Conservation (phyloP, 441 rosid genomes). For the Flueggea neowawraea region DNA sequence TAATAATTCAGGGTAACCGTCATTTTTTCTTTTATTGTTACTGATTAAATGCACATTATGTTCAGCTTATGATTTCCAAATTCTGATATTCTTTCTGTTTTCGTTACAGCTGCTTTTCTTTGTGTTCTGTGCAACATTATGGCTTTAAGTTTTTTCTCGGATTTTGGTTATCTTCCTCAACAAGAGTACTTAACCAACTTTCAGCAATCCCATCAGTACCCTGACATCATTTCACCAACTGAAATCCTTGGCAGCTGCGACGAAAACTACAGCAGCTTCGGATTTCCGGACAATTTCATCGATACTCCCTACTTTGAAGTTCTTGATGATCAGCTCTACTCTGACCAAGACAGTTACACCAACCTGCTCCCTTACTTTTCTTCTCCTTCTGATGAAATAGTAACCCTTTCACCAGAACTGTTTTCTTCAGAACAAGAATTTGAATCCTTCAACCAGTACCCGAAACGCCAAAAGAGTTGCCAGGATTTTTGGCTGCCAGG, state of each 20-base stretch:
- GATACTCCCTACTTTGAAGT: slow-evolving; percentile 12
- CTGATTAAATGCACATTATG: background rate
- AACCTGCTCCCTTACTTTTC: slow-evolving; percentile 30
- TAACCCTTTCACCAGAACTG: slow-evolving; percentile 26
- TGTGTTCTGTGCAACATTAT: slow-evolving; percentile 4
- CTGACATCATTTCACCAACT: background rate
- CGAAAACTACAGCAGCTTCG: background rate
- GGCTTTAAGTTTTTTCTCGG: slow-evolving; percentile 42
- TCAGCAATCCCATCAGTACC: slow-evolving; percentile 18
- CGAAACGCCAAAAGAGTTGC: slow-evolving; percentile 24
- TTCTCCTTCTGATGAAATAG: slow-evolving; percentile 19
- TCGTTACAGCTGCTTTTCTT: background rate
- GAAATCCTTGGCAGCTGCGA: background rate
- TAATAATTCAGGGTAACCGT: background rate
- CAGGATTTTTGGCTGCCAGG: background rate
- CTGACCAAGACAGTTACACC: slow-evolving; percentile 16
- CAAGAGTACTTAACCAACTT: no score
- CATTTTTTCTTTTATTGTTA: background rate
- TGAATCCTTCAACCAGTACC: slow-evolving; percentile 17
- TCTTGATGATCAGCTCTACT: slow-evolving; percentile 16
- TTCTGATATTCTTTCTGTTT: background rate
- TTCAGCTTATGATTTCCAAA: background rate
- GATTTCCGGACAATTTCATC: slow-evolving; percentile 11
- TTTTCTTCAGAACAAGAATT: slow-evolving; percentile 14
- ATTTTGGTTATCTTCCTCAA: slow-evolving; percentile 8